Percentiles rank a stretch among this genome's conserved stretches.
Conservation (phyloP, 768 basidiomycete species). For the Mycena crocata region DNA sequence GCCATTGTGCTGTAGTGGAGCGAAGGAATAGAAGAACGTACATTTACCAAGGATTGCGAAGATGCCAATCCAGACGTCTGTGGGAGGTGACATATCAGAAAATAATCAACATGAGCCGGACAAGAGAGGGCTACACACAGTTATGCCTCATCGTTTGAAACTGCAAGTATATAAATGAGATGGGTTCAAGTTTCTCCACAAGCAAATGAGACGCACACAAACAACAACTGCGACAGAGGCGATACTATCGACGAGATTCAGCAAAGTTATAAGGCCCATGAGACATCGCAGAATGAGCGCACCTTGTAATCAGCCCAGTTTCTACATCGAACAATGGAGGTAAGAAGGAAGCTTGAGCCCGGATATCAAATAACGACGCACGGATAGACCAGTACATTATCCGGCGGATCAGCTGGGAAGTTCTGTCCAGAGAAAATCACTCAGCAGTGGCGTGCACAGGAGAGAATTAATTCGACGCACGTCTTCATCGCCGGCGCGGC, state of each 20-base stretch:
- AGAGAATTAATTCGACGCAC: not conserved
- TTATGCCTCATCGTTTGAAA: slow-evolving; percentile 38
- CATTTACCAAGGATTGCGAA: slow-evolving; percentile 42
- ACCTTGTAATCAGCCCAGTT: slow-evolving; percentile 41
- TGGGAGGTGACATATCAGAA: not conserved
- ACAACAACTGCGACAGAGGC: slow-evolving; percentile 38
- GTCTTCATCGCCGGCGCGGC: slow-evolving; percentile 12
- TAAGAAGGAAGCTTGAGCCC: not conserved
- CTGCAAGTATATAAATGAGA: slow-evolving; percentile 17
- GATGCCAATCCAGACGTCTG: slow-evolving; percentile 43
- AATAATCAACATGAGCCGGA: not conserved
- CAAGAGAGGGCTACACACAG: slow-evolving; percentile 19
- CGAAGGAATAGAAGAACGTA: slow-evolving; percentile 1
- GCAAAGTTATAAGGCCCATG: not conserved
- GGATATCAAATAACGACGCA: slow-evolving; percentile 31
- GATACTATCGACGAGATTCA: slow-evolving; percentile 19
- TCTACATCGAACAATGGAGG: slow-evolving; percentile 17
- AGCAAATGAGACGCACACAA: slow-evolving; percentile 29
- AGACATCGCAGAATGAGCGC: not conserved
- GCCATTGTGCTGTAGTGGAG: not conserved
- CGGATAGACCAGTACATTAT: slow-evolving; percentile 42
- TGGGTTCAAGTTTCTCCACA: not conserved
- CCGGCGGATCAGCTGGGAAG: slow-evolving; percentile 34
- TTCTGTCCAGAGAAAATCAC: slow-evolving; percentile 24
- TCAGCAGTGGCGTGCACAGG: not conserved